Conservation (phyloP, 345 rosid species). For the Adansonia digitata region DNA sequence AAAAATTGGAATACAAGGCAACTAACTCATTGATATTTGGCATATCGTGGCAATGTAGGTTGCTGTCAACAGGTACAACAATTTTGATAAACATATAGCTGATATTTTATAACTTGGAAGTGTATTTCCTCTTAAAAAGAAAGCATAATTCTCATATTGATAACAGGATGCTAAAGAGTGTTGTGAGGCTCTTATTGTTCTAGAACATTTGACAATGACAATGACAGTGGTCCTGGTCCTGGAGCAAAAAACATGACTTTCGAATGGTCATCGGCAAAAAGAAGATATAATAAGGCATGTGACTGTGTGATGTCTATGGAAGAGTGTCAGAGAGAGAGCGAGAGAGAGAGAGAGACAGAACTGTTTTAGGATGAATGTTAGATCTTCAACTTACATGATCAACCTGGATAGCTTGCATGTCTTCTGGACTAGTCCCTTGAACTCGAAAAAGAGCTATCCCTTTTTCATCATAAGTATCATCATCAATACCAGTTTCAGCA, state of each 20-base stretch:
- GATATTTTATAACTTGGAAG: neutral
- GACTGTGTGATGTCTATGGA: neutral
- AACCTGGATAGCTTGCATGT: constrained; percentile 87
- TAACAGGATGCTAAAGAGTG: neutral
- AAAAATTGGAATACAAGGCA: neutral
- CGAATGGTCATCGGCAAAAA: neutral
- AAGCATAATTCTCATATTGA: neutral
- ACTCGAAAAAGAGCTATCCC: constrained; percentile 62
- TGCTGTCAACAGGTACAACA: neutral
- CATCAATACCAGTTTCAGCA: constrained; percentile 36
- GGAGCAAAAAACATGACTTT: neutral
- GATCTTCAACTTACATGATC: constrained; percentile 43
- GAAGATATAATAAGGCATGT: neutral
- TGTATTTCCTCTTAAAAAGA: neutral
- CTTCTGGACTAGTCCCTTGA: constrained; percentile 56
- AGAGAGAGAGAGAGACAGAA: neutral
- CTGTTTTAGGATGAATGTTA: constrained; percentile 3
- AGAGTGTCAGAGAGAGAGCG: neutral
- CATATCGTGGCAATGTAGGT: neutral
- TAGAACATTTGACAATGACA: neutral
- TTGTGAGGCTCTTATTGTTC: neutral
- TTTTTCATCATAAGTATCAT: constrained; percentile 44
- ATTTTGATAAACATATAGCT: neutral
- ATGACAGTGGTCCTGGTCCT: neutral
- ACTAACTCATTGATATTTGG: neutral